Conservation (phyloP, 345 rosid species). For the Populus simonii region DNA sequence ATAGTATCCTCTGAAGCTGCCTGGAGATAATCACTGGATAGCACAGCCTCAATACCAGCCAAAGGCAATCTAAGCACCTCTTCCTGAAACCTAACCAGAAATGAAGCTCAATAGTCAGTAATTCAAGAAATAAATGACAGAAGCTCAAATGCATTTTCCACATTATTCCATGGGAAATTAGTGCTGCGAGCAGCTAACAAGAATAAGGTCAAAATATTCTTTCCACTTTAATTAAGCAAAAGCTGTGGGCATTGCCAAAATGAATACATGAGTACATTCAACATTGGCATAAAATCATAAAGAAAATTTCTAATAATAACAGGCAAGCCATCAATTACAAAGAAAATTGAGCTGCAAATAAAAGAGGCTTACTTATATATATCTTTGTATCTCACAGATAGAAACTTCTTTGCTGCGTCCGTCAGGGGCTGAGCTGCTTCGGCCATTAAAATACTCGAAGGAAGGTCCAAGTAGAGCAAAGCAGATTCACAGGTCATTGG, state of each 20-base stretch:
- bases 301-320: background rate
- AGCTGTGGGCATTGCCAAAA: background rate
- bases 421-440: conserved; percentile 76
- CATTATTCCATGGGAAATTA: background rate
- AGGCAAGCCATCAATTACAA: background rate
- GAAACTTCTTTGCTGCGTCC: conserved; percentile 66
- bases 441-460: conserved; percentile 58
- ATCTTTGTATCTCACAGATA: conserved; percentile 57
- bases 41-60: conserved; percentile 72
- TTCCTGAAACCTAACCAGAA: conserved; percentile 46
- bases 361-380: conserved; percentile 44
- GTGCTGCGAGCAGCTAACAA: background rate
- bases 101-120: background rate
- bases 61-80: conserved; percentile 76
- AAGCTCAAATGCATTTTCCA: background rate
- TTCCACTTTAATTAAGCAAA: background rate
- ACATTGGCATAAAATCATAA: background rate
- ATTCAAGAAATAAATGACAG: conserved; percentile 2
- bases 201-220: background rate
- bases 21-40: conserved; percentile 63
- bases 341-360: background rate
- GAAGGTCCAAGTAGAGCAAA: conserved; percentile 73
- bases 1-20: conserved; percentile 69
- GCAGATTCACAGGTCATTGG: conserved; percentile 81
- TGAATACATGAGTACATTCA: background rate